Conservation (phyloP, 805 yeast species). For the Schizosaccharomyces octosporus region DNA sequence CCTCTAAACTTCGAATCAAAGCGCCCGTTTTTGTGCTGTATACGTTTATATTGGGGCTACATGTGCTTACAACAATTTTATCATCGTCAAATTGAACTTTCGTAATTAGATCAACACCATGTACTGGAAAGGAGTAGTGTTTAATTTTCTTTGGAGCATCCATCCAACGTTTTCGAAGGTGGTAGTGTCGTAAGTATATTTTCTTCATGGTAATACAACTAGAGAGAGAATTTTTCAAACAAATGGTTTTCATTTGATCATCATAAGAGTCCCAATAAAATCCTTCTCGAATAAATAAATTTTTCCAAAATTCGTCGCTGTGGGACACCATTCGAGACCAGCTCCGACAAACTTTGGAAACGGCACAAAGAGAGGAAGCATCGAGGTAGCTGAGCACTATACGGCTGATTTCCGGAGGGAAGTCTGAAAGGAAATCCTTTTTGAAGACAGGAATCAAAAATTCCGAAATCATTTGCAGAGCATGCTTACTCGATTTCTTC, state of each 20-base stretch:
- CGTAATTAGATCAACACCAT: conserved; percentile 46
- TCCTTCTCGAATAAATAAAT: conserved; percentile 35
- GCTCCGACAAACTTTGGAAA: conserved; percentile 35
- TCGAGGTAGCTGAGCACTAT: conserved; percentile 44
- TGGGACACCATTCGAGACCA: conserved; percentile 49
- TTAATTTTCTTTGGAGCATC: conserved; percentile 43
- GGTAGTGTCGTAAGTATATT: conserved; percentile 18
- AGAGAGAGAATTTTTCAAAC: background rate
- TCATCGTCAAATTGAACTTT: conserved; percentile 85
- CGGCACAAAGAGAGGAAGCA: conserved; percentile 30
- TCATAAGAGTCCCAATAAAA: conserved; percentile 18
- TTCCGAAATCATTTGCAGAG: conserved; percentile 35
- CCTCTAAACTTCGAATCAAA: conserved; percentile 63
- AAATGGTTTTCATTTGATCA: background rate
- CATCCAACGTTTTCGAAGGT: conserved; percentile 56
- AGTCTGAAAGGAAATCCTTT: conserved; percentile 42
- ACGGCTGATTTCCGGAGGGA: conserved; percentile 55
- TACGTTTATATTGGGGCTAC: conserved; percentile 57
- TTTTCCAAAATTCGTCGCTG: conserved; percentile 45
- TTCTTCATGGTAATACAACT: background rate
- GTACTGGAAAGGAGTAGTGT: conserved; percentile 36
- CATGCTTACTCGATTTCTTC: conserved; percentile 30
- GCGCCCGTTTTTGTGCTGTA: conserved; percentile 56
- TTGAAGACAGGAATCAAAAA: conserved; percentile 30
- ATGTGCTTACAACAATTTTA: conserved; percentile 77